A percentile compares a stretch with the other conserved stretches of the same genome.
Evolutionary conservation across 805 yeast species (phyloP).

Genomic region (Schwanniomyces yamadae): DNA sequence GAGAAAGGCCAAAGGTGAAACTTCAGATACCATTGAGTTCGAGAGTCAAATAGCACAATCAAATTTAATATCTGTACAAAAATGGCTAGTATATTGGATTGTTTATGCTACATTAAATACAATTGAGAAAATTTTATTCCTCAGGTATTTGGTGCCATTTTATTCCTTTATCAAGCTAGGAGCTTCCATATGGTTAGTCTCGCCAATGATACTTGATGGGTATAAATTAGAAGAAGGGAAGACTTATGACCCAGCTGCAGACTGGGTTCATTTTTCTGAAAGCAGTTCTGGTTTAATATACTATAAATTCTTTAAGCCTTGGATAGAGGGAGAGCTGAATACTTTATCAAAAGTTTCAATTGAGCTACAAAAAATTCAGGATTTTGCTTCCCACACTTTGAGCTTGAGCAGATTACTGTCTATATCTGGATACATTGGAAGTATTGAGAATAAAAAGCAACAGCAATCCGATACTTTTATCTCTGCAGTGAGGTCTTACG

Average conservation of each 20-base stretch:
- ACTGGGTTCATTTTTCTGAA: slow-evolving; percentile 26
- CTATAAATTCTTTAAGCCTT: slow-evolving; percentile 25
- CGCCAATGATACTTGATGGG: slow-evolving; percentile 29
- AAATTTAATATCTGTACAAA: slow-evolving; percentile 29
- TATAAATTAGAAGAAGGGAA: slow-evolving; percentile 2
- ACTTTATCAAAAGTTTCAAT: slow-evolving; percentile 5
- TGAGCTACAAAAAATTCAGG: slow-evolving; percentile 1
- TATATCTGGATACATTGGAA: too few species aligned
- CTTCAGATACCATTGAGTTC: slow-evolving; percentile 8
- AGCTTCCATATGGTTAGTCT: slow-evolving; percentile 59
- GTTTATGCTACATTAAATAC: slow-evolving; percentile 46
- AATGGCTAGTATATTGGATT: slow-evolving; percentile 62
- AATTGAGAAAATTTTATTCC: slow-evolving; percentile 42
- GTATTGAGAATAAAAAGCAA: too few species aligned
- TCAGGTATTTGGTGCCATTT: slow-evolving; percentile 56
- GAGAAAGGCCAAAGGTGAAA: slow-evolving; percentile 24
- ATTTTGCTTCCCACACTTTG: neutral
- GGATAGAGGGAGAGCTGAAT: slow-evolving; percentile 22
- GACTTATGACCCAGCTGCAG: slow-evolving; percentile 15
- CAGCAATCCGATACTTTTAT: neutral
- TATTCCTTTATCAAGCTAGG: slow-evolving; percentile 48
- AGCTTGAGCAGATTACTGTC: too few species aligned
- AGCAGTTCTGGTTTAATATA: slow-evolving; percentile 35
- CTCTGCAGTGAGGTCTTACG: neutral
- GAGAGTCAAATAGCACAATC: slow-evolving; percentile 18